A percentile compares a stretch with the other conserved stretches of the same genome.
Conservation (phyloP, 2,329 filamentous ascomycete species). For the Fusarium avenaceum region DNA sequence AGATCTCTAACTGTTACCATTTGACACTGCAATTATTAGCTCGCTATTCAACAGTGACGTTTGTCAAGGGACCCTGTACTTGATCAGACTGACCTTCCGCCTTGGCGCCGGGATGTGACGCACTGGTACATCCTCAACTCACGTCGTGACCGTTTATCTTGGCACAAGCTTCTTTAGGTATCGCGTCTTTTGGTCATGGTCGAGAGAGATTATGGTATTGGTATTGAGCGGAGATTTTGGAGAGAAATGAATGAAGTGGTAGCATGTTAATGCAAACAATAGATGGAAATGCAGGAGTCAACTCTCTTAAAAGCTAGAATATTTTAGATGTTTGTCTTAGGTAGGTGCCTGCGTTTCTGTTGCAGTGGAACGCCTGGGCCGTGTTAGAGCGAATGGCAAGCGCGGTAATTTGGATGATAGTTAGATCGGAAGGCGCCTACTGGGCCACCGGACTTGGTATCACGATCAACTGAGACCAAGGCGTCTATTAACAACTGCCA, state of each 20-base stretch:
- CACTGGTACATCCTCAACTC: slow-evolving; percentile 14
- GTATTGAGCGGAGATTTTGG: neutral
- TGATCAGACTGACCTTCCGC: slow-evolving; percentile 9
- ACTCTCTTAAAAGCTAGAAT: neutral
- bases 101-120: slow-evolving; percentile 33
- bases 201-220: slow-evolving; percentile 1
- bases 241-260: neutral
- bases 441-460: neutral
- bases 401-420: slow-evolving; percentile 10
- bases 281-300: neutral
- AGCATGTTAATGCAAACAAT: slow-evolving; percentile 4
- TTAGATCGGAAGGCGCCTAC: slow-evolving; percentile 9
- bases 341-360: neutral
- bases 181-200: slow-evolving; percentile 26
- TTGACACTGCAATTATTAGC: slow-evolving; percentile 24
- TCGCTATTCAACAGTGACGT: slow-evolving; percentile 13
- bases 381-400: slow-evolving; percentile 4
- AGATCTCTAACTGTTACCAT: slow-evolving; percentile 6
- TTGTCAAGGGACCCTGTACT: slow-evolving; percentile 13
- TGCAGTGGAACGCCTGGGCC: neutral
- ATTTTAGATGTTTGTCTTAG: neutral
- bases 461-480: neutral
- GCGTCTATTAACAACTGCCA: neutral
- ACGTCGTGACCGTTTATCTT: slow-evolving; percentile 29
- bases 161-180: slow-evolving; percentile 24